These are phyloP conservation scores for Ceratobasidium theobromae DNA, from an alignment of 1,284 basidiomycete genomes.

Conservation along the genomic window DNA sequence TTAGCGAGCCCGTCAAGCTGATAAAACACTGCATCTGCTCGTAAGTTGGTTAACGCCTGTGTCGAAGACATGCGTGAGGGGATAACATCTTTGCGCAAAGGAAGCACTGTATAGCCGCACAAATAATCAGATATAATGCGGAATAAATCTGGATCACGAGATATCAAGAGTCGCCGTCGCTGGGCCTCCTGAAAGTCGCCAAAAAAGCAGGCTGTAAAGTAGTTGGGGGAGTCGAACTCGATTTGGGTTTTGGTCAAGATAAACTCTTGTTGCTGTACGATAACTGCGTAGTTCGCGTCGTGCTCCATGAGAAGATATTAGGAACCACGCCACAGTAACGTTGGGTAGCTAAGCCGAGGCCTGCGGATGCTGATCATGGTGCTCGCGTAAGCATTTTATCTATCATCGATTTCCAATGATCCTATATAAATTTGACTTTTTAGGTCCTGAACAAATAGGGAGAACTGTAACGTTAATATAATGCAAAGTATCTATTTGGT, in stretches of 20 bases:
- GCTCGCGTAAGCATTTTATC: too few relatives aligned
- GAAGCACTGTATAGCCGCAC: background rate
- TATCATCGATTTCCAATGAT: too few relatives aligned
- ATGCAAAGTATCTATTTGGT: too few relatives aligned
- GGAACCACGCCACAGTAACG: too few relatives aligned
- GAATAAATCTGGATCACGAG: background rate
- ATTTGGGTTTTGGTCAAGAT: background rate
- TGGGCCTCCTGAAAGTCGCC: background rate
- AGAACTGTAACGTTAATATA: too few relatives aligned
- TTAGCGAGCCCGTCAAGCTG: background rate
- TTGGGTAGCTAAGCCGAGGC: too few relatives aligned
- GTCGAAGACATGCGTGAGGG: background rate
- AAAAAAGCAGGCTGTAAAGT: background rate
- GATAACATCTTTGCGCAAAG: background rate
- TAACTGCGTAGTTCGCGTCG: background rate
- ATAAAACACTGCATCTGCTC: background rate
- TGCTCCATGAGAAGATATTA: too few relatives aligned
- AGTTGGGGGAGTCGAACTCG: background rate
- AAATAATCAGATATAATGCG: background rate
- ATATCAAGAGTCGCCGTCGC: background rate
- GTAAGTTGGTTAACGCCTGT: background rate
- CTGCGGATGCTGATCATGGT: too few relatives aligned
- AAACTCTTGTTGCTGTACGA: background rate
- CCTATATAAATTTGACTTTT: too few relatives aligned
- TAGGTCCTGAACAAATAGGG: too few relatives aligned